Conservation (phyloP, 306 rosid species). For the Begonia loranthoides region DNA sequence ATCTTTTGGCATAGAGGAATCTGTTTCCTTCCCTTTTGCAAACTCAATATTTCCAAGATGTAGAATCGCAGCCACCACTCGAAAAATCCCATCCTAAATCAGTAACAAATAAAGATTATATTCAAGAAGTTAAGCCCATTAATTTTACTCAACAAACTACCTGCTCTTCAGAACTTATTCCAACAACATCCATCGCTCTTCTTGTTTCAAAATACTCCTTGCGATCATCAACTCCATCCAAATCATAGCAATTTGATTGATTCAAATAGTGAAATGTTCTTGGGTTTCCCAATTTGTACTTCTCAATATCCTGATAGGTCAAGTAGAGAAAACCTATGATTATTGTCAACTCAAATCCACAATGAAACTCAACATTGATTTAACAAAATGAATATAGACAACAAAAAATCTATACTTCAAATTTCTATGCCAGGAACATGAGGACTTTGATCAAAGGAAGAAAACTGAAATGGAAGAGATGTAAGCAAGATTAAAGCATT, state of each 20-base stretch:
- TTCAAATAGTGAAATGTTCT: slow-evolving; percentile 81
- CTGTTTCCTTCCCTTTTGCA: slow-evolving; percentile 79
- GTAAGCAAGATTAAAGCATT: too few species aligned
- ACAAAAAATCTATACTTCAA: too few species aligned
- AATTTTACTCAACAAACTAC: slow-evolving; percentile 21
- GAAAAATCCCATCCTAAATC: slow-evolving; percentile 84
- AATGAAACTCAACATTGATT: slow-evolving; percentile 1
- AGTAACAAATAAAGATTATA: slow-evolving; percentile 15
- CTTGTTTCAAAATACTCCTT: slow-evolving; percentile 74
- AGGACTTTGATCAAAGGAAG: too few species aligned
- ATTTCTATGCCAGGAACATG: too few species aligned
- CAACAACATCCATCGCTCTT: slow-evolving; percentile 94
- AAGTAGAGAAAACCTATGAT: slow-evolving; percentile 9
- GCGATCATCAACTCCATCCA: slow-evolving; percentile 79
- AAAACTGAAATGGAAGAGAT: too few species aligned
- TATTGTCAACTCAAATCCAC: slow-evolving; percentile 6
- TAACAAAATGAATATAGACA: too few species aligned
- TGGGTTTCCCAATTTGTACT: slow-evolving; percentile 80
- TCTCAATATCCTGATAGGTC: slow-evolving; percentile 48
- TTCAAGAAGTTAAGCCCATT: slow-evolving; percentile 3
- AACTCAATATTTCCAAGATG: slow-evolving; percentile 97
- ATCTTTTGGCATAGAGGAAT: slow-evolving; percentile 83
- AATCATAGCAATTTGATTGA: slow-evolving; percentile 69
- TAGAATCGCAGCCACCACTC: slow-evolving; percentile 93
- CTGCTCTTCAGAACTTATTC: slow-evolving; percentile 82